A percentile compares a stretch with the other conserved stretches of the same genome.
Evolutionary conservation across 2,329 filamentous ascomycete genomes (phyloP).

Genomic region (Exophiala viscosa): DNA sequence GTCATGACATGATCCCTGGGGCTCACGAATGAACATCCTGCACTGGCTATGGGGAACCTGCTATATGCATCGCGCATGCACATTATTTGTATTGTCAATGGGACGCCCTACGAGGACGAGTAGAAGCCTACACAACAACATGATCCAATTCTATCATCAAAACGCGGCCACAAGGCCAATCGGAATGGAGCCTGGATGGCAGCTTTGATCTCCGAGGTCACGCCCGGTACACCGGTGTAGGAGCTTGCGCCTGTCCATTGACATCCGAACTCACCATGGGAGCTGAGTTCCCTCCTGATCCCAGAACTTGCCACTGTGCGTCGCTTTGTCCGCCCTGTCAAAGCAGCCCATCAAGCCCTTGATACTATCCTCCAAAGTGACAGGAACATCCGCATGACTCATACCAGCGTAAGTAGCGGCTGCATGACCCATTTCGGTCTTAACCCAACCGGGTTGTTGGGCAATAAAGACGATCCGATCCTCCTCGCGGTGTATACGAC

Average conservation of each 20-base stretch:
- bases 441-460: constrained; percentile 35
- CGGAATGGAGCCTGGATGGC: not conserved
- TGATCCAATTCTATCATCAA: too few species aligned
- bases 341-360: constrained; percentile 16
- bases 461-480: constrained; percentile 28
- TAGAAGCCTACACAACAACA: too few species aligned
- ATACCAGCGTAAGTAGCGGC: constrained; percentile 10
- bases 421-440: constrained; percentile 24
- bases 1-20: too few species aligned
- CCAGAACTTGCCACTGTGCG: constrained; percentile 20
- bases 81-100: too few species aligned
- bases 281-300: constrained; percentile 13
- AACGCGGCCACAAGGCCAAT: not conserved
- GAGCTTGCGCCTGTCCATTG: not conserved
- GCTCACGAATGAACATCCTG: too few species aligned
- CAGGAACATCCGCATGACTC: constrained; percentile 13
- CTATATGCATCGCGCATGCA: too few species aligned
- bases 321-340: constrained; percentile 18
- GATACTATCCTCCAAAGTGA: constrained; percentile 17
- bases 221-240: not conserved
- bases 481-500: constrained; percentile 28
- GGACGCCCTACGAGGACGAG: too few species aligned
- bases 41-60: too few species aligned
- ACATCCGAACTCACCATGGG: constrained; percentile 10
- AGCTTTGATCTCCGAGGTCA: not conserved